Conservation (phyloP, 495 filamentous ascomycete genomes). For the Aspergillus leporis region DNA sequence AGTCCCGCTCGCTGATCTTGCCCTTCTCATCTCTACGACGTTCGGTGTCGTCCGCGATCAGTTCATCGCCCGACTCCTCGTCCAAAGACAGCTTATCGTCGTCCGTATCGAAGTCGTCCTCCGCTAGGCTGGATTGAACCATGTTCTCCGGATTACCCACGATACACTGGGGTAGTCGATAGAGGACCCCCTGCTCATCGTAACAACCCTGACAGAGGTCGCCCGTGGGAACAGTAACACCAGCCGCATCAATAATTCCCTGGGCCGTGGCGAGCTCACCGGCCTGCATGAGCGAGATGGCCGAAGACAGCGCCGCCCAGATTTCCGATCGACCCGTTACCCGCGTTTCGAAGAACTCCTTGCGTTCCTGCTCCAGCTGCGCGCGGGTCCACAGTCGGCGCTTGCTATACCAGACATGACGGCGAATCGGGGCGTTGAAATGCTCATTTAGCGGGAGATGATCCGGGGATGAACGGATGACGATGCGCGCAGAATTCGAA, state of each 20-base stretch:
- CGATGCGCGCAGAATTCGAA: constrained; percentile 18
- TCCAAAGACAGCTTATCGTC: constrained; percentile 46
- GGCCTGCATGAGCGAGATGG: constrained; percentile 62
- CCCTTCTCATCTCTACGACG: constrained; percentile 66
- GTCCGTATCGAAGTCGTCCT: constrained; percentile 46
- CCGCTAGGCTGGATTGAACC: constrained; percentile 34
- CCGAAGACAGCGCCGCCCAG: constrained; percentile 72
- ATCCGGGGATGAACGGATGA: constrained; percentile 17
- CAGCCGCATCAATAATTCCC: constrained; percentile 71
- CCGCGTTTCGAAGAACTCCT: constrained; percentile 81
- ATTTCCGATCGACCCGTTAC: constrained; percentile 74
- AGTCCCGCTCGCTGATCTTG: constrained; percentile 52
- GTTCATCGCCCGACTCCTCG: constrained; percentile 48
- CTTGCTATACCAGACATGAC: constrained; percentile 53
- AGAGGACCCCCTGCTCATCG: constrained; percentile 74
- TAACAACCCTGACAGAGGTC: constrained; percentile 74
- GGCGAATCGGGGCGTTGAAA: constrained; percentile 52
- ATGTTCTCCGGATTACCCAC: constrained; percentile 76
- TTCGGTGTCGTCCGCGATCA: constrained; percentile 52
- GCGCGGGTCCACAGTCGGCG: constrained; percentile 52
- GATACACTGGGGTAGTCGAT: constrained; percentile 73
- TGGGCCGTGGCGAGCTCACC: constrained; percentile 73
- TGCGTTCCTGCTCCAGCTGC: constrained; percentile 49
- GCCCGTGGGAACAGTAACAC: constrained; percentile 74
- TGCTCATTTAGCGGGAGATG: constrained; percentile 41